Percentiles rank a stretch among this genome's conserved stretches.
phyloP scores from a whole-genome alignment of 495 filamentous ascomycete species.

The Neurospora sp. region DNA sequence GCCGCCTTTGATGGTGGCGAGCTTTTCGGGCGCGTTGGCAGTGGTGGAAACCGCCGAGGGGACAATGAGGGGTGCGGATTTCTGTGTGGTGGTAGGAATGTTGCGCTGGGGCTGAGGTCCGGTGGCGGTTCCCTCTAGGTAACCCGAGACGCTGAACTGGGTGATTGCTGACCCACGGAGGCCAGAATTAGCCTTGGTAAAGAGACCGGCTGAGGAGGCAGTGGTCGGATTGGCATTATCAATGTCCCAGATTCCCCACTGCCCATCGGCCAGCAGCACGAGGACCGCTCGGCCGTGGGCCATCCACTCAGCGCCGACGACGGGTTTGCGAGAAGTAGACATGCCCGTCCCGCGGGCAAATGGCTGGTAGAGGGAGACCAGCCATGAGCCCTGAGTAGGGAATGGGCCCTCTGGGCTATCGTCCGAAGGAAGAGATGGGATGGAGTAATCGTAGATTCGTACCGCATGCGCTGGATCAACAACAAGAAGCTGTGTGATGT shows the following conservation, averaged over 20 bases:
- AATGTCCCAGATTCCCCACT: slow-evolving; percentile 93
- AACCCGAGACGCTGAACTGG: slow-evolving; percentile 59
- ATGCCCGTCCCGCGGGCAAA: slow-evolving; percentile 41
- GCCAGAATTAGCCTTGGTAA: slow-evolving; percentile 47
- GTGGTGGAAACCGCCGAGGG: slow-evolving; percentile 18
- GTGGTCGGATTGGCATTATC: slow-evolving; percentile 46
- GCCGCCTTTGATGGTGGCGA: slow-evolving; percentile 43
- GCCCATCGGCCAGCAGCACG: slow-evolving; percentile 68
- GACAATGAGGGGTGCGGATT: slow-evolving; percentile 10
- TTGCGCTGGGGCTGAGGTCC: slow-evolving; percentile 23
- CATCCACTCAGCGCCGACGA: slow-evolving; percentile 78
- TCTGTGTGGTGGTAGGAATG: slow-evolving; percentile 29
- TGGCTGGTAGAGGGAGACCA: slow-evolving; percentile 58
- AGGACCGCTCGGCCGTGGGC: slow-evolving; percentile 68
- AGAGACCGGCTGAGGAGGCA: slow-evolving; percentile 36
- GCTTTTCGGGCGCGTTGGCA: slow-evolving; percentile 23
- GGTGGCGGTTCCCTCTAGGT: slow-evolving; percentile 41
- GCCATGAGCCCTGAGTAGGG: slow-evolving; percentile 49
- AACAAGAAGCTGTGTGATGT: slow-evolving; percentile 54
- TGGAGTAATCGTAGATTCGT: slow-evolving; percentile 50
- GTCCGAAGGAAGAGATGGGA: slow-evolving; percentile 33
- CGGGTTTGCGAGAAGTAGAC: slow-evolving; percentile 52
- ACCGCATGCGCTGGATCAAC: slow-evolving; percentile 58
- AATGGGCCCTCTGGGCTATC: slow-evolving; percentile 38
- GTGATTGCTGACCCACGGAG: slow-evolving; percentile 56